Evolutionary conservation across 139 green algal species (phyloP).

Genomic region (Pycnococcus provasolii): DNA sequence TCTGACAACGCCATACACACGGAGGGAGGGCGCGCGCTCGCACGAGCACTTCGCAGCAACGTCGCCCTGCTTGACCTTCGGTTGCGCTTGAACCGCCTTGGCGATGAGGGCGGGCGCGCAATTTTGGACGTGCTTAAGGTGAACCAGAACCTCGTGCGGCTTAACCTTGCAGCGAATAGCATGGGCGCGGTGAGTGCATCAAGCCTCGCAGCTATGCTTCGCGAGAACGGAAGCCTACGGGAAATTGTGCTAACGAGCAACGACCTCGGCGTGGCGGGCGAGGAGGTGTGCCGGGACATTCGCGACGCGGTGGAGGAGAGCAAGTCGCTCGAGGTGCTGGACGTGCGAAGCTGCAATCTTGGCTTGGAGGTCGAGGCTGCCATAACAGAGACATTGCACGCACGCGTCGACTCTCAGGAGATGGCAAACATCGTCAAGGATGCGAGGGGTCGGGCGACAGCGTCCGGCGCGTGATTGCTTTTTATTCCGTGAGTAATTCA

Average conservation of each 20-base stretch:
- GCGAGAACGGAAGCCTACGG: constrained; percentile 35
- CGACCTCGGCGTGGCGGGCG: constrained; percentile 12
- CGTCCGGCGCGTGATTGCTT: no score
- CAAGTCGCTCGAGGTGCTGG: constrained; percentile 7
- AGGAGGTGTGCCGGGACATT: not conserved
- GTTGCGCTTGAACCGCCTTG: constrained; percentile 59
- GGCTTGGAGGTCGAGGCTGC: not conserved
- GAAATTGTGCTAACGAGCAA: constrained; percentile 55
- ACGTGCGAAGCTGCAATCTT: constrained; percentile 10
- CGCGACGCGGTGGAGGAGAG: constrained; percentile 20
- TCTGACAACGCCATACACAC: constrained; percentile 58
- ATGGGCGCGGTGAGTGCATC: constrained; percentile 28
- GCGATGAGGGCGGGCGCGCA: constrained; percentile 48
- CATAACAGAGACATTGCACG: no score
- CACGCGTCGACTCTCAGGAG: no score
- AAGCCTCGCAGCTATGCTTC: constrained; percentile 38
- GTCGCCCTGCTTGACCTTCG: constrained; percentile 39
- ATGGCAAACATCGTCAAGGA: no score
- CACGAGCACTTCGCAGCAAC: constrained; percentile 46
- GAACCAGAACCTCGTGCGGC: constrained; percentile 37
- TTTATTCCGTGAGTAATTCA: no score
- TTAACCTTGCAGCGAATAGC: constrained; percentile 54
- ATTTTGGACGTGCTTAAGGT: constrained; percentile 9
- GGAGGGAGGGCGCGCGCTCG: constrained; percentile 57
- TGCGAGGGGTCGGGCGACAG: no score